Conservation (phyloP, 2,329 filamentous ascomycete species). For the Cryphonectria parasitica region DNA sequence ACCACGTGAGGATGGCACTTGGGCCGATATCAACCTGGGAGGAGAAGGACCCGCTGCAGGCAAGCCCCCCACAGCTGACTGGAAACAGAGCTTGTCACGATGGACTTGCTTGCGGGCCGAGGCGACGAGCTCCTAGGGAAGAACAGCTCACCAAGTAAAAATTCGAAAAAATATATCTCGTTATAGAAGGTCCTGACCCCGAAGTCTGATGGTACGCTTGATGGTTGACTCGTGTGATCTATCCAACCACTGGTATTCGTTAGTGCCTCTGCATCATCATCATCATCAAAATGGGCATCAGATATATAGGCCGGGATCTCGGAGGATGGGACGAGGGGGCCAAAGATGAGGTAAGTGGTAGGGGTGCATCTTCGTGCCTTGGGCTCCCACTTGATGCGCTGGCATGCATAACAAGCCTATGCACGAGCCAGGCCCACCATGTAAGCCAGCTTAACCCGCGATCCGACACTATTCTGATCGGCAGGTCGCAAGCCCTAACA, state of each 20-base stretch:
- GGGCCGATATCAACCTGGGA: slow-evolving; percentile 13
- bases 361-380: slow-evolving; percentile 44
- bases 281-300: slow-evolving; percentile 29
- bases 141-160: slow-evolving; percentile 36
- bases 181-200: slow-evolving; percentile 36
- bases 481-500: slow-evolving; percentile 23
- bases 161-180: slow-evolving; percentile 21
- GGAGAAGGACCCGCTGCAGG: slow-evolving; percentile 18
- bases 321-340: slow-evolving; percentile 30
- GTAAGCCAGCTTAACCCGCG: slow-evolving; percentile 49
- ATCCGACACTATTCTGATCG: slow-evolving; percentile 32
- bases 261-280: slow-evolving; percentile 38
- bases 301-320: slow-evolving; percentile 41
- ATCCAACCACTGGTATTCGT: slow-evolving; percentile 45
- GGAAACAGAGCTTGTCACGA: slow-evolving; percentile 33
- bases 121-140: slow-evolving; percentile 37
- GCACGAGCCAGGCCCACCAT: slow-evolving; percentile 54
- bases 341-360: slow-evolving; percentile 29
- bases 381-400: slow-evolving; percentile 55
- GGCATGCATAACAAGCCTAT: slow-evolving; percentile 65
- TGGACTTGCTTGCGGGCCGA: slow-evolving; percentile 36
- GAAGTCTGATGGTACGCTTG: slow-evolving; percentile 37
- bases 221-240: slow-evolving; percentile 41
- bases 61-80: slow-evolving; percentile 12
- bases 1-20: slow-evolving; percentile 48